phyloP scores from a whole-genome alignment of 768 basidiomycete genomes.

The Serpula lacrymans region DNA sequence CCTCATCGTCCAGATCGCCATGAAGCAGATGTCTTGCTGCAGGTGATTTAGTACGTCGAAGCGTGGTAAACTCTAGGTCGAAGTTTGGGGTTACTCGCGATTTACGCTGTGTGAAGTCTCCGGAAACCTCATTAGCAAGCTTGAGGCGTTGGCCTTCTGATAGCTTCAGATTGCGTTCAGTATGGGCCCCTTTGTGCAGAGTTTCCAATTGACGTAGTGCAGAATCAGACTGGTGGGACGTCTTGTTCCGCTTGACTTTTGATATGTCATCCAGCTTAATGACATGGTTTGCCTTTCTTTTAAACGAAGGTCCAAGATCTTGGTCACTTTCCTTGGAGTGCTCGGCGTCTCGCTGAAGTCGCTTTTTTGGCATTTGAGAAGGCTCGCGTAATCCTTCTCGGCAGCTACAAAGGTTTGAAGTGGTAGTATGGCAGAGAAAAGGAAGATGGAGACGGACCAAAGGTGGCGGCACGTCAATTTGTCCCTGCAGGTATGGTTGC shows the following conservation, averaged over 20 bases:
- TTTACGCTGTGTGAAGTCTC: slow-evolving; percentile 1
- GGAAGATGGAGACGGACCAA: slow-evolving; percentile 46
- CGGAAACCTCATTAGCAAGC: slow-evolving; percentile 21
- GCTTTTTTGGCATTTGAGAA: slow-evolving; percentile 36
- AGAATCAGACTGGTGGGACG: slow-evolving; percentile 17
- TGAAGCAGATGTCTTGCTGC: slow-evolving; percentile 15
- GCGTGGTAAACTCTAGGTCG: slow-evolving; percentile 44
- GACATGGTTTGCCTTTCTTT: slow-evolving; percentile 2
- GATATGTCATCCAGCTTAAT: not conserved
- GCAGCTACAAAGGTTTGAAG: slow-evolving; percentile 55
- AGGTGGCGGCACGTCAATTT: slow-evolving; percentile 72
- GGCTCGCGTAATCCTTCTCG: slow-evolving; percentile 64
- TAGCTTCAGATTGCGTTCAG: slow-evolving; percentile 35
- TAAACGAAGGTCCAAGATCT: slow-evolving; percentile 11
- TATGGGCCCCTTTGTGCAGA: slow-evolving; percentile 41
- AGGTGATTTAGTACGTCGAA: slow-evolving; percentile 21
- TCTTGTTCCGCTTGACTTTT: slow-evolving; percentile 22
- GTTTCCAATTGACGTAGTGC: slow-evolving; percentile 39
- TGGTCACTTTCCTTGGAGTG: slow-evolving; percentile 5
- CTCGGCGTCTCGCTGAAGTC: slow-evolving; percentile 18
- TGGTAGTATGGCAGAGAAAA: slow-evolving; percentile 8
- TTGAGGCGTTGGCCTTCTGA: slow-evolving; percentile 44
- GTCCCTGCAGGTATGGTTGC: slow-evolving; percentile 79
- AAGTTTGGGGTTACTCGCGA: slow-evolving; percentile 39
- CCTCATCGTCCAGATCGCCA: slow-evolving; percentile 39